Evolutionary conservation across 2,329 filamentous ascomycete genomes (phyloP).

Genomic region (Westerdykella aurantiaca): DNA sequence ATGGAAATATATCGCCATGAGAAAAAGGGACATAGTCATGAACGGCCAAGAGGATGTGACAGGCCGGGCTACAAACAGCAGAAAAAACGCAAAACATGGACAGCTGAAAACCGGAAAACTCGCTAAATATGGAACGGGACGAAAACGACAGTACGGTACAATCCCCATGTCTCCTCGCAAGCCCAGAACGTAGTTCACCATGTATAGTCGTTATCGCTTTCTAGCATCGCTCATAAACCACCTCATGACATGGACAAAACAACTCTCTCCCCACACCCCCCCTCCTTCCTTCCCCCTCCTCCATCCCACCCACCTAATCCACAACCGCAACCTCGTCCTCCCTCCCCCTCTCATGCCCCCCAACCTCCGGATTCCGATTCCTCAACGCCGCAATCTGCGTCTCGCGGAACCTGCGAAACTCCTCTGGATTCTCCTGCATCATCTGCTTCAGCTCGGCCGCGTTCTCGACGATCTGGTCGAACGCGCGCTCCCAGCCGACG

Average conservation of each 20-base stretch:
- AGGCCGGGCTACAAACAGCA: too few species aligned
- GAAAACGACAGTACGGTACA: too few species aligned
- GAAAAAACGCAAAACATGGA: too few species aligned
- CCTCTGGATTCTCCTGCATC: constrained; percentile 35
- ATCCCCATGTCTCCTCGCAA: too few species aligned
- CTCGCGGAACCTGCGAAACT: constrained; percentile 30
- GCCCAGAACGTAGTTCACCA: too few species aligned
- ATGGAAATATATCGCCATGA: too few species aligned
- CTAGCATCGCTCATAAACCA: too few species aligned
- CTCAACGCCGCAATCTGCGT: constrained; percentile 36
- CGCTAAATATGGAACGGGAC: too few species aligned
- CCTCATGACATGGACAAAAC: background rate
- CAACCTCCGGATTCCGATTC: constrained; percentile 32
- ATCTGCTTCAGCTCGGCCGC: constrained; percentile 61
- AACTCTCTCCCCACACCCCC: background rate
- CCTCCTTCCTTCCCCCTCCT: background rate
- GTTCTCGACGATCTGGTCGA: constrained; percentile 59
- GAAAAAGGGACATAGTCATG: too few species aligned
- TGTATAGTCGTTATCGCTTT: too few species aligned
- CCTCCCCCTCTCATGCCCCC: constrained; percentile 15
- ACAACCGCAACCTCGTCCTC: background rate
- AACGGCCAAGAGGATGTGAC: too few species aligned
- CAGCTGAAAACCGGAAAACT: too few species aligned
- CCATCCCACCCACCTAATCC: background rate
- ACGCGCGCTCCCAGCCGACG: constrained; percentile 56